These are phyloP conservation scores for Paspalum vaginatum DNA, from an alignment of 176 grass and related monocot genomes.

Conservation along the genomic window DNA sequence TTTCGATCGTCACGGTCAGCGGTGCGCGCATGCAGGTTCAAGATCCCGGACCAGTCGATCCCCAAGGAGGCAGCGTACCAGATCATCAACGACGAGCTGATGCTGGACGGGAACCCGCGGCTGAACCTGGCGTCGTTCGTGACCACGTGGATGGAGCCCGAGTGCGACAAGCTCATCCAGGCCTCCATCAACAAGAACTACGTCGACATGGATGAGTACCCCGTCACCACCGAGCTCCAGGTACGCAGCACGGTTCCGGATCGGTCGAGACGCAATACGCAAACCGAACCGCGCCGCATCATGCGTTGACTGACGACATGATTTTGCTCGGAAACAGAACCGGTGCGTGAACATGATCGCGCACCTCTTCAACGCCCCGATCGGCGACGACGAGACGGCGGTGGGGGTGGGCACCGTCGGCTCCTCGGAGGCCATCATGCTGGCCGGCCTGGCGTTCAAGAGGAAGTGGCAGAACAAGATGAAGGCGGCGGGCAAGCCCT, in stretches of 20 bases:
- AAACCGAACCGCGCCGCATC: too few species aligned
- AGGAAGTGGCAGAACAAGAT: slow-evolving; percentile 76
- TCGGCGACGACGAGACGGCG: slow-evolving; percentile 75
- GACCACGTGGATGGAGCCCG: slow-evolving; percentile 97
- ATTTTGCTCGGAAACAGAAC: slow-evolving; percentile 39
- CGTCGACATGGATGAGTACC: slow-evolving; percentile 88
- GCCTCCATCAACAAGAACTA: slow-evolving; percentile 72
- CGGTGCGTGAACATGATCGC: slow-evolving; percentile 84
- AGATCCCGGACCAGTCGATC: slow-evolving; percentile 55
- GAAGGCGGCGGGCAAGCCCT: slow-evolving; percentile 65
- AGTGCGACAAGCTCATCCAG: slow-evolving; percentile 91
- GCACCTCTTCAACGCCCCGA: slow-evolving; percentile 69
- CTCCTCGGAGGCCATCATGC: slow-evolving; percentile 87
- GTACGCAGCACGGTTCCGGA: slow-evolving; percentile 33
- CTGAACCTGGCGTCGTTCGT: slow-evolving; percentile 93
- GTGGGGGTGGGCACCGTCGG: slow-evolving; percentile 71
- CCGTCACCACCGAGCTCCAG: slow-evolving; percentile 81
- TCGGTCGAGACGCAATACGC: too few species aligned
- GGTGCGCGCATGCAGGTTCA: slow-evolving; percentile 26
- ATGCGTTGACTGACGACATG: neutral
- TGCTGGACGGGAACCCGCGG: slow-evolving; percentile 90
- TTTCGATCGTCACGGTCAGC: too few species aligned
- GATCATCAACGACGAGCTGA: slow-evolving; percentile 96
- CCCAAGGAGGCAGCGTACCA: slow-evolving; percentile 81
- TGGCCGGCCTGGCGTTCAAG: slow-evolving; percentile 77